phyloP scores from a whole-genome alignment of 139 green algal genomes.

The Medakamo hakoo region DNA sequence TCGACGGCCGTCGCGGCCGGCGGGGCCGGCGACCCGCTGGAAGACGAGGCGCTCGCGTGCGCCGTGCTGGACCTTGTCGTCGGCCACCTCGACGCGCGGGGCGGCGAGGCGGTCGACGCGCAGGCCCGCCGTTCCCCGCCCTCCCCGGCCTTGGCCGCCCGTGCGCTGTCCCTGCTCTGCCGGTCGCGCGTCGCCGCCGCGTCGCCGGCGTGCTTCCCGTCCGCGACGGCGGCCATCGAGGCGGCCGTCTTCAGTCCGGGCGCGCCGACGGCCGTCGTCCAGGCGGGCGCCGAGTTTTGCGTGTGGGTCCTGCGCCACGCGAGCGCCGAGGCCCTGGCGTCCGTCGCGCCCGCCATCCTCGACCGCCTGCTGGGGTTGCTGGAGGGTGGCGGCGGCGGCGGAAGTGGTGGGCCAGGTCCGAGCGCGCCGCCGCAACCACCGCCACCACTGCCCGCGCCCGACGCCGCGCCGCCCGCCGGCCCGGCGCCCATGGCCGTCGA shows the following conservation, averaged over 20 bases:
- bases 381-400: constrained; percentile 9
- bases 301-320: constrained; percentile 62
- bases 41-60: neutral
- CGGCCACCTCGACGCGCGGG: neutral
- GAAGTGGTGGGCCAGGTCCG: neutral
- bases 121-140: neutral
- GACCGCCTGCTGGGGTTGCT: constrained; percentile 23
- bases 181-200: neutral
- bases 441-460: constrained; percentile 1
- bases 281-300: constrained; percentile 59
- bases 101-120: too few relatives aligned
- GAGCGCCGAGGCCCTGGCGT: constrained; percentile 28
- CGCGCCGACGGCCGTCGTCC: neutral
- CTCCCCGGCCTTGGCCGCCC: neutral
- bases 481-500: too few relatives aligned
- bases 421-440: neutral
- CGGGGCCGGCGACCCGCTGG: neutral
- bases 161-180: neutral
- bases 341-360: constrained; percentile 25
- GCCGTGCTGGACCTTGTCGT: neutral
- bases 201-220: neutral
- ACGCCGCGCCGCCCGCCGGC: constrained; percentile 19
- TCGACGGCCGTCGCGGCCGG: too few relatives aligned
- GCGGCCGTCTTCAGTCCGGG: neutral
- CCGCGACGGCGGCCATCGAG: neutral